Evolutionary conservation across 208 protist species (phyloP), one percentile per base, ranked within the genome.

Genomic region (Phytomonas francai): DNA sequence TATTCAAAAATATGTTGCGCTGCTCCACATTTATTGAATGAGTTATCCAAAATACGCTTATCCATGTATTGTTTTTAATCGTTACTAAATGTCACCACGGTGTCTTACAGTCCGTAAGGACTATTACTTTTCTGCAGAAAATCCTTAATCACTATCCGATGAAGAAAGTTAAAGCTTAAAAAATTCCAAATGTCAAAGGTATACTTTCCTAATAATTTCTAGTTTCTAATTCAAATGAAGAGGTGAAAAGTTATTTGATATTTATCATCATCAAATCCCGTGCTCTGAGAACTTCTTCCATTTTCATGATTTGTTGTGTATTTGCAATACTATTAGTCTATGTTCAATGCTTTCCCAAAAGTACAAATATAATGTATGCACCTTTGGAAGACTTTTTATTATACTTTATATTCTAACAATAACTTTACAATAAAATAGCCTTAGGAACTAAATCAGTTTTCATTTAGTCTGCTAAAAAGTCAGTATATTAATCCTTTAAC

Each of bases 351-450:
- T 62, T 22, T 22, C 2, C 12, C 12, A 22, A 62, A 60, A 68
- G 7, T 72, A 42, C 58, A 25, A 57, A 59, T 56, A 6, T 64
- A 32, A 32, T 63, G 14, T 11, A 59, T 64, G 27, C 14, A 3
- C 6, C 16, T 68, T 30, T 61, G 7, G 31, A 45, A 7, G 30
- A 68, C 28, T 60, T 28, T 67, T 57, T 60, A 61, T 60, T n/a
- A 9, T 61, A 57, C 61, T 68, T 68, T 68, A 34, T n/a, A 34
- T 68, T 68, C 7, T 60, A 11, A 57, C 7, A 59, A 14, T 54
- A 54, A 58, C 32, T 34, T 57, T 67, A 45, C 16, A 49, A 49
- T 22, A 19, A 19, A 49, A 49, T 49, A 6, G n/a, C n/a, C n/a
- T n/a, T n/a, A n/a, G n/a, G n/a, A n/a, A n/a, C n/a, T n/a, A n/a